Conservation (phyloP, 179 eudicot genomes). For the Spergularia azorica region DNA sequence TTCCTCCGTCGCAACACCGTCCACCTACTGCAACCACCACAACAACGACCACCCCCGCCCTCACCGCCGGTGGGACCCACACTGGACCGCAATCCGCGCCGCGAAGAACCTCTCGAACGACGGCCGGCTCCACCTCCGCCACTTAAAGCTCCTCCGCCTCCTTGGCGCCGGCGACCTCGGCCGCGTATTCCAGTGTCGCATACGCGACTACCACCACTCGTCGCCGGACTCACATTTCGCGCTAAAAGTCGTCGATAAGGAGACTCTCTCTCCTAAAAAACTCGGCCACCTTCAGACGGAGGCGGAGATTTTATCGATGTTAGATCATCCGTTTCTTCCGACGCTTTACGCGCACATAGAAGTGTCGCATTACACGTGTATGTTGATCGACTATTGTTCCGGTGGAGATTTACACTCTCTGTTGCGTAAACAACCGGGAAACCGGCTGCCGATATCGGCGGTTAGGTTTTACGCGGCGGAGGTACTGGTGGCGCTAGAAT, state of each 20-base stretch:
- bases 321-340: conserved; percentile 87
- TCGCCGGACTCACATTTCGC: conserved; percentile 52
- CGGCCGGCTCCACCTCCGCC: conserved; percentile 75
- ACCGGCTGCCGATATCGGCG: conserved; percentile 57
- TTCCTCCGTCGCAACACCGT: conserved; percentile 38
- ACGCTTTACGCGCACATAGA: conserved; percentile 86
- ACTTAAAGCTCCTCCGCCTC: conserved; percentile 73
- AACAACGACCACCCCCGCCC: conserved; percentile 50
- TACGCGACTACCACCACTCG: conserved; percentile 65
- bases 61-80: conserved; percentile 61
- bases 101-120: conserved; percentile 66
- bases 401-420: conserved; percentile 82
- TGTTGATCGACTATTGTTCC: conserved; percentile 77
- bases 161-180: conserved; percentile 90
- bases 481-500: conserved; percentile 72
- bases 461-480: conserved; percentile 79
- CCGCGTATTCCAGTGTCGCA: conserved; percentile 78
- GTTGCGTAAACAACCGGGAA: conserved; percentile 59
- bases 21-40: conserved; percentile 23
- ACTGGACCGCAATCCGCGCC: conserved; percentile 72
- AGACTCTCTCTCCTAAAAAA: conserved; percentile 58
- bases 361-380: conserved; percentile 84
- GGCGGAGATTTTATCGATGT: conserved; percentile 58
- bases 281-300: conserved; percentile 72
- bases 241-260: conserved; percentile 75